Evolutionary conservation across 768 basidiomycete genomes (phyloP), one percentile per base, ranked within the genome.

Genomic region (Chalciporus pseudorubinellus): DNA sequence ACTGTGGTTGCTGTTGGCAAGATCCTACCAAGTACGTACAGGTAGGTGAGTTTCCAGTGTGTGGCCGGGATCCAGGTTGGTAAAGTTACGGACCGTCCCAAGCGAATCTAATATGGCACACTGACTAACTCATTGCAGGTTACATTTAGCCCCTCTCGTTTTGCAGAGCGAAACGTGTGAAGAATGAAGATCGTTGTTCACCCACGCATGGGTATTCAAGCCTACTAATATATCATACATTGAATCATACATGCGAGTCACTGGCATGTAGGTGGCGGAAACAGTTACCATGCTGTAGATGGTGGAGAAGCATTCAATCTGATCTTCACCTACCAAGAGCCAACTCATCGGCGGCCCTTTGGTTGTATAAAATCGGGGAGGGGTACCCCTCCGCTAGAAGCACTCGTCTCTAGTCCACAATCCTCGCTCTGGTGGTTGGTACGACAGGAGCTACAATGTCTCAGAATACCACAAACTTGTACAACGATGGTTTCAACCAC

Each of bases 401-500:
- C 51, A 18, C 21, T 22, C 18, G 11, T 26, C 36, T 24, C 19
- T n/a, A 11, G 11, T 31, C 29, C 29, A 4, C 29, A 31, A 31
- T 31, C 29, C 13, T 31, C 29, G 29, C 13, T 31, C 29, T 31
- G 29, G 11, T 31, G 29, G 29, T 43, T 34, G 16, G 14, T 26
- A 16, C 26, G 7, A 46, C 26, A 16, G 16, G 14, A 44, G 2
- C 20, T 38, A 34, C 34, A 24, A 68, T 68, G 63, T 29, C 64
- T 39, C 61, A 51, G 47, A 56, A 53, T 44, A 10, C 19, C n/a
- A 18, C 54, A n/a, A 53, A 44, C 28, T 10, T 5, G 52, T 43
- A 51, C 29, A 38, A 55, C 18, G 66, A 57, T 39, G 66, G 63
- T 22, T 67, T 44, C 50, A 68, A 68, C 34, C 66, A 63, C 16